Evolutionary conservation across 768 basidiomycete species (phyloP), one percentile per base, ranked within the genome.

Genomic region (Boletus patriciae): DNA sequence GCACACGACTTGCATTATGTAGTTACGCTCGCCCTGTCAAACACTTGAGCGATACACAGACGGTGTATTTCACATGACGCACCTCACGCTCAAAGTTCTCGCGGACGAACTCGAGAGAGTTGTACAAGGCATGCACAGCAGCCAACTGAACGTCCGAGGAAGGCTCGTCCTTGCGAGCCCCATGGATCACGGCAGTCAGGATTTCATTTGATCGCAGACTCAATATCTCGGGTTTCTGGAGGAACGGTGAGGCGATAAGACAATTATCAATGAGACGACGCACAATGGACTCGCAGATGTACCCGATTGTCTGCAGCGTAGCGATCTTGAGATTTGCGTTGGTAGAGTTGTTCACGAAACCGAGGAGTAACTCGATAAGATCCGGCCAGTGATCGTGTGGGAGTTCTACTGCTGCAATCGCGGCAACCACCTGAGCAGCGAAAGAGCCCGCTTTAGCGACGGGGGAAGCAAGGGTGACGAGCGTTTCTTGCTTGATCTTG

Each of bases 1-100:
- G 70, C 97, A 99, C 18, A 98, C 92, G 42, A 98, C 94, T 77
- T 99, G 97, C 97, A 99, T 99, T 74, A 99, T 98, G 77, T 97
- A 98, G 76, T 98, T 99, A 46, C 97, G 86, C 74, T 99, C 97
- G 63, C 97, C 97, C 94, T 98, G 67, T 13, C 57, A 25, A 50
- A 36, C 50, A 34, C 41, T 45, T 46, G 40, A 58, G 60, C 34
- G 46, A 47, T 31, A 50, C 46, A 21, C 10, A 44, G 42, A 38
- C 11, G 40, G 25, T 37, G 40, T 3, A 47, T 52, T 25, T 51
- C 29, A 60, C 53, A 31, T 50, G 34, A 77, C 85, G 50, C 61
- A 96, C 95, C 80, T 98, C 97, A 48, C 94, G 87, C 63, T 97
- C 93, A 69, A 99, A 98, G 74, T 99, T 99, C 64, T 96, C 94